Conservation (phyloP, 176 grass and related monocot genomes). For the Carex myosuroides region DNA sequence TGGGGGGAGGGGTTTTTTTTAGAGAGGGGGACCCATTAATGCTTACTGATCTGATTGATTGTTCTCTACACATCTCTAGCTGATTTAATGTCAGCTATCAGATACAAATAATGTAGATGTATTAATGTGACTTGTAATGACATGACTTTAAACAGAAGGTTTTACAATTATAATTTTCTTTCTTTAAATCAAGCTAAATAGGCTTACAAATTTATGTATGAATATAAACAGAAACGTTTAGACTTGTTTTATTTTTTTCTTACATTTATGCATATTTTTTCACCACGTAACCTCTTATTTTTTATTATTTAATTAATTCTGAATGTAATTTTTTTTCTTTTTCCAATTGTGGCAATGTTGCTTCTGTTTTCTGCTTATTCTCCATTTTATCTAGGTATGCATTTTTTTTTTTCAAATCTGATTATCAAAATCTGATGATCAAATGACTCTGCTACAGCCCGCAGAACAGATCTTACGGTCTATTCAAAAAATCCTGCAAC, state of each 20-base stretch:
- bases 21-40: background rate
- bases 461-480: too few relatives aligned
- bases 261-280: background rate
- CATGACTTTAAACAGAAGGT: background rate
- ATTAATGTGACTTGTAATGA: background rate
- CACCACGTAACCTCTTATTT: background rate
- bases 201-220: background rate
- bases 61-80: background rate
- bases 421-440: too few relatives aligned
- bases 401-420: background rate
- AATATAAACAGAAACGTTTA: background rate
- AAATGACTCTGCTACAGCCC: too few relatives aligned
- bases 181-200: background rate
- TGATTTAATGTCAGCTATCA: background rate
- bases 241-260: background rate
- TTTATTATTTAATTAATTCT: slow-evolving; percentile 19
- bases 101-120: background rate
- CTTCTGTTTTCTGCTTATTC: slow-evolving; percentile 4
- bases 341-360: slow-evolving; percentile 21
- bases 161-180: background rate
- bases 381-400: slow-evolving; percentile 82
- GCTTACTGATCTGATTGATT: slow-evolving; percentile 21
- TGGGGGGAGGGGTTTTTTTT: background rate
- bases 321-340: slow-evolving; percentile 22
- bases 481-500: too few relatives aligned